These are phyloP conservation scores for Fomitiporia mediterranea DNA, from an alignment of 1,284 basidiomycete species.

Conservation along the genomic window DNA sequence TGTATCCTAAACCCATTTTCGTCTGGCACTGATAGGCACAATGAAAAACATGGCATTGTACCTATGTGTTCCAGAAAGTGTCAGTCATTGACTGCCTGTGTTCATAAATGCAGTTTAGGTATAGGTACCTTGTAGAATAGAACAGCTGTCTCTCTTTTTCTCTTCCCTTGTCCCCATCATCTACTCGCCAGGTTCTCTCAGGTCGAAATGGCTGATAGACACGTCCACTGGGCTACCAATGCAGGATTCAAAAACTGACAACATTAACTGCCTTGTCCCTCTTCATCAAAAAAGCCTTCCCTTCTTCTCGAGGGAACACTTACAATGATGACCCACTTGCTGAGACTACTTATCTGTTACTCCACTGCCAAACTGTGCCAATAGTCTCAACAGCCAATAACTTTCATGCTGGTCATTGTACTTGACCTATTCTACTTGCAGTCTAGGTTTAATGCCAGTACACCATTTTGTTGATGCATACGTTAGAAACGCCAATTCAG, in stretches of 20 bases:
- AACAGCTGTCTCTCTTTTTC: not conserved
- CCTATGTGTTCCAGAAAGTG: too few relatives aligned
- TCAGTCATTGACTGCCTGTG: too few relatives aligned
- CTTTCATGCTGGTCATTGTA: not conserved
- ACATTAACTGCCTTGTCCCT: conserved; percentile 5
- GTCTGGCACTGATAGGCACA: too few relatives aligned
- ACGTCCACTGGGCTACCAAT: conserved; percentile 17
- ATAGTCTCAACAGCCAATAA: not conserved
- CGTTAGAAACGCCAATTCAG: not conserved
- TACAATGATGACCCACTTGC: conserved; percentile 12
- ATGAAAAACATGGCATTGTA: too few relatives aligned
- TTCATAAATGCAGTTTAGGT: too few relatives aligned
- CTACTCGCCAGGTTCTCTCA: not conserved
- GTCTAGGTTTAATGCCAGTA: not conserved
- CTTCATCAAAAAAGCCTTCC: conserved; percentile 4
- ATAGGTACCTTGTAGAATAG: too few relatives aligned
- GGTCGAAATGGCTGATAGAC: conserved; percentile 12
- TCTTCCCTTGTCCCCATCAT: not conserved
- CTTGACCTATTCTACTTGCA: not conserved
- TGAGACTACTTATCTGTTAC: conserved; percentile 15
- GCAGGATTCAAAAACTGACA: not conserved
- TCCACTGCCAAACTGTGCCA: conserved; percentile 2
- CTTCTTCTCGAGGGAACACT: not conserved
- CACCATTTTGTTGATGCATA: not conserved
- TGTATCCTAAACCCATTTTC: too few relatives aligned